A percentile compares a stretch with the other conserved stretches of the same genome.
phyloP scores from a whole-genome alignment of 441 rosid genomes.

The Populus hybrid region DNA sequence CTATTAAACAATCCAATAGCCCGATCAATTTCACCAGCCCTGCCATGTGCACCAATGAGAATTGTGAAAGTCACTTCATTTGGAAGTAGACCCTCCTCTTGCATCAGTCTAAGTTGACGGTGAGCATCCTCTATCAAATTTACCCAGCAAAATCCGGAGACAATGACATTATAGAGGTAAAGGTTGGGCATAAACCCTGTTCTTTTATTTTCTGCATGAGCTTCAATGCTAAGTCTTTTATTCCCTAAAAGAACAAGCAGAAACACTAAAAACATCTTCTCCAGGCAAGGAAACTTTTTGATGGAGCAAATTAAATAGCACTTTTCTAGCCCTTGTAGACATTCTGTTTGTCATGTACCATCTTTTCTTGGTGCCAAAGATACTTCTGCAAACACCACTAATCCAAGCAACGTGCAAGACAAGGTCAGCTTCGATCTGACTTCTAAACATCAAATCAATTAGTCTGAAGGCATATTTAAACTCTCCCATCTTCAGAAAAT shows the following conservation, averaged over 20 bases:
- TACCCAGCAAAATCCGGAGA: conserved; percentile 45
- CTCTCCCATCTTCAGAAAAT: conserved; percentile 53
- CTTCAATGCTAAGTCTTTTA: neutral
- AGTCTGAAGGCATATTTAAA: conserved; percentile 47
- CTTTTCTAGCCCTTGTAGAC: conserved; percentile 37
- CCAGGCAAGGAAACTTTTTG: conserved; percentile 24
- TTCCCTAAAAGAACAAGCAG: too few relatives aligned
- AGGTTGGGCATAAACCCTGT: conserved; percentile 37
- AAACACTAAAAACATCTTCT: neutral
- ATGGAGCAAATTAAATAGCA: conserved; percentile 43
- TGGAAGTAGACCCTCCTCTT: conserved; percentile 44
- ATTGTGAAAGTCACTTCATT: conserved; percentile 61
- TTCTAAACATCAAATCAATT: conserved; percentile 47
- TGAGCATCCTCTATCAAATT: conserved; percentile 52
- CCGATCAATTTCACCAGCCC: conserved; percentile 45
- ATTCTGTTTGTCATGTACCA: conserved; percentile 1
- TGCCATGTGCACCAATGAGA: conserved; percentile 49
- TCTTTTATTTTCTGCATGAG: conserved; percentile 1
- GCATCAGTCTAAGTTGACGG: conserved; percentile 50
- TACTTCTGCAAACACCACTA: too few relatives aligned
- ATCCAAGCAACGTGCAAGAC: too few relatives aligned
- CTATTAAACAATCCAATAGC: conserved; percentile 52
- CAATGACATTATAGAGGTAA: conserved; percentile 46
- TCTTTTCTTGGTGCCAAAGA: too few relatives aligned
- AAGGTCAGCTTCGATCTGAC: conserved; percentile 37